Conservation (phyloP, 1,139 yeast genomes). For the Suhomyces bolitotheri region DNA sequence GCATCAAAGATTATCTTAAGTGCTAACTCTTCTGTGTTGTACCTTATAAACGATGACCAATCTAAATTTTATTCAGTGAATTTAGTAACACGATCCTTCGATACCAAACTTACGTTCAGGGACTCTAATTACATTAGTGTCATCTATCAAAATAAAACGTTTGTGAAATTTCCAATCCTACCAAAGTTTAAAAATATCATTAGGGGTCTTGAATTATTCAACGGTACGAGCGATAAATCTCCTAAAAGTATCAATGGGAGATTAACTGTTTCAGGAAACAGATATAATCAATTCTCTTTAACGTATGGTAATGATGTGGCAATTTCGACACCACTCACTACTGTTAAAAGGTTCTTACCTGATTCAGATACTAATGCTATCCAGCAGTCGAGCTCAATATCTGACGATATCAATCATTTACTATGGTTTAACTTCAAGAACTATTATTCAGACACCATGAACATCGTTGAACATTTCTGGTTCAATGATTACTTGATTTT, state of each 20-base stretch:
- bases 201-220: slow-evolving; percentile 22
- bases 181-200: slow-evolving; percentile 33
- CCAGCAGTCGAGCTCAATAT: slow-evolving; percentile 16
- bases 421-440: slow-evolving; percentile 45
- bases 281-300: slow-evolving; percentile 27
- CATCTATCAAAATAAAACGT: slow-evolving; percentile 21
- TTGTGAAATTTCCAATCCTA: slow-evolving; percentile 33
- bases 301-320: slow-evolving; percentile 23
- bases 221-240: slow-evolving; percentile 19
- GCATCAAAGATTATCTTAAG: slow-evolving; percentile 26
- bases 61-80: slow-evolving; percentile 25
- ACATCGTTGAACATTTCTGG: slow-evolving; percentile 41
- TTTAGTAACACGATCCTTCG: slow-evolving; percentile 21
- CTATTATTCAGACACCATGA: slow-evolving; percentile 34
- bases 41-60: slow-evolving; percentile 23
- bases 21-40: slow-evolving; percentile 29
- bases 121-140: slow-evolving; percentile 32
- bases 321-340: slow-evolving; percentile 39
- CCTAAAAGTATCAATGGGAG: slow-evolving; percentile 20
- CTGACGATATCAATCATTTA: slow-evolving; percentile 33
- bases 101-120: slow-evolving; percentile 21
- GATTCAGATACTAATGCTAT: neutral
- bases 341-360: neutral
- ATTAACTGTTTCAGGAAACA: slow-evolving; percentile 27
- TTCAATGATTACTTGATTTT: slow-evolving; percentile 36